Base-by-base conservation (phyloP, 371 early-diverging fungal genomes). In the Mucor piriformis region DNA sequence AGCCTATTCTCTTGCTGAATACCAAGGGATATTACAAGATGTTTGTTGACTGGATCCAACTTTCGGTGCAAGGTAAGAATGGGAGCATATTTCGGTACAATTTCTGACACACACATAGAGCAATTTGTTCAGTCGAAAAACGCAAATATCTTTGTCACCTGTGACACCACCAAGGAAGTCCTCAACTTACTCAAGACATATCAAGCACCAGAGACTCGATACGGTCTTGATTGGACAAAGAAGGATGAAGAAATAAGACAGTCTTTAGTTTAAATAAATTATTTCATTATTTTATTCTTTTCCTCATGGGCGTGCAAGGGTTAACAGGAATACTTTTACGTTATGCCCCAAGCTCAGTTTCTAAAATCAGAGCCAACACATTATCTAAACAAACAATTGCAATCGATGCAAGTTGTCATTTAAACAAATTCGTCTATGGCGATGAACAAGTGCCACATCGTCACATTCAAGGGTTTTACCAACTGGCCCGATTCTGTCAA, bases 1-100 rank as follows among this genome's bases (percentile, higher is more conserved):
- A 91, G 63, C 93, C 91, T 10, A 83, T 95, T 18, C 64, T 90
- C 40, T 68, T 92, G 16, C 61, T 95, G 20, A 91, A 95, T 71
- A 86, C 82, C 53, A 79, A 83, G 49, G 86, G 84, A 2, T 94
- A 82, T 73, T 95, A 85, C 64, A 82, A 84, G 13, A 74, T 84
- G 6, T 79, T 94, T 58, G 67, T 78, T 33, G 73, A 82, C 44
- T 83, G 88, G 75, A 74, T 94, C 21, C 74, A 83, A 35, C 70
- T 72, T 54, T 79, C 83, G 5, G 79, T 88, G 3, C 55, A 81
- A 59, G 83, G 85, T 51, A 55, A 16, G 3, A 24, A 23, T 15
- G 23, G 7, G 23, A 59, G 24, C 47, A 12, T 40, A 42, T 12
- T 50, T 21, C 20, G 1, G 5, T n/a, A 33, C 33, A 6, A 6